A percentile compares a stretch with the other conserved stretches of the same genome.
Conservation (phyloP, 163 green algal species). For the Picocystis sp. region DNA sequence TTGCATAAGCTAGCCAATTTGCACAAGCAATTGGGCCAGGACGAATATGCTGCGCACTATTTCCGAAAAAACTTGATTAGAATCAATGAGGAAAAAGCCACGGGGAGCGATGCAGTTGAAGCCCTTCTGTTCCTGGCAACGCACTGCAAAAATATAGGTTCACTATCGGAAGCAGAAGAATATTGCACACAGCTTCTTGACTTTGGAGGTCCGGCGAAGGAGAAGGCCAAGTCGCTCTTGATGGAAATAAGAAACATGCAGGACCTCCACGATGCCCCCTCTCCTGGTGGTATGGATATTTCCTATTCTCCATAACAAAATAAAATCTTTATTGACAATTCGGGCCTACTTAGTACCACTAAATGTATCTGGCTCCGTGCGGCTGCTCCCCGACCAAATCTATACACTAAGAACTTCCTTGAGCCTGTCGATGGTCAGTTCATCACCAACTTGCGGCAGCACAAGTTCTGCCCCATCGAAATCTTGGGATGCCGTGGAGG, state of each 20-base stretch:
- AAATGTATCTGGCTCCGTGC: too few species aligned
- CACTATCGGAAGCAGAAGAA: conserved; percentile 31
- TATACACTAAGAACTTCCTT: too few species aligned
- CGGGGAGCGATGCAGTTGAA: conserved; percentile 42
- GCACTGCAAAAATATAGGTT: conserved; percentile 38
- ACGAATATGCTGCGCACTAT: conserved; percentile 44
- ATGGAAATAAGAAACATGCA: conserved; percentile 32
- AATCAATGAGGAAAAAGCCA: conserved; percentile 36
- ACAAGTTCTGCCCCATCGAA: conserved; percentile 39
- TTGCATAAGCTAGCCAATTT: conserved; percentile 36
- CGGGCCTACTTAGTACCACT: too few species aligned
- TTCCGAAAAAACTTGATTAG: conserved; percentile 48
- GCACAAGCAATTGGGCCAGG: neutral
- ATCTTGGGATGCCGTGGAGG: conserved; percentile 35
- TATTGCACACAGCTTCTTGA: conserved; percentile 54
- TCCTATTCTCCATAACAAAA: too few species aligned
- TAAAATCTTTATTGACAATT: too few species aligned
- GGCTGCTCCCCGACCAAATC: too few species aligned
- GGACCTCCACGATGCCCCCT: neutral
- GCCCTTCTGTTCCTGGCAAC: conserved; percentile 64
- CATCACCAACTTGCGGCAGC: conserved; percentile 4
- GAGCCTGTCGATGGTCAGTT: too few species aligned
- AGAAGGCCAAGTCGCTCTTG: conserved; percentile 48
- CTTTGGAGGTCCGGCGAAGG: conserved; percentile 41
- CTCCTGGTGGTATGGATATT: too few species aligned